These are phyloP conservation scores for Plenodomus biglobosus DNA, from an alignment of 2,329 filamentous ascomycete species.

Conservation along the genomic window DNA sequence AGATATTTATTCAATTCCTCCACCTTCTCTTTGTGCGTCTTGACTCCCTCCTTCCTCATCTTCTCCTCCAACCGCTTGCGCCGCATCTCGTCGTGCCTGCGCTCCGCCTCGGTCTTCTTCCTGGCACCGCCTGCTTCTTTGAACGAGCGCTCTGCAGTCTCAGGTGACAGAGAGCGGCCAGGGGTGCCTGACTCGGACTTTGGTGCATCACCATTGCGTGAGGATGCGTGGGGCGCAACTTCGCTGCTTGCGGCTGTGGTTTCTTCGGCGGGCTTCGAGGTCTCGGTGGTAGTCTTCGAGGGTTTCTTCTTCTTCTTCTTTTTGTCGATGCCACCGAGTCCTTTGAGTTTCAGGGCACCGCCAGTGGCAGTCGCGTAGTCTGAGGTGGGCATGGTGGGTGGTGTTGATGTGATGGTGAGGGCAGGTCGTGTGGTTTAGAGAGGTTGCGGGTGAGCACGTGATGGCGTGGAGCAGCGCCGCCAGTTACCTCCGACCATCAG, in stretches of 20 bases:
- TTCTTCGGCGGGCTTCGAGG: constrained; percentile 10
- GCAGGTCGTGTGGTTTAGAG: background rate
- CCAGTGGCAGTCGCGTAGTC: constrained; percentile 71
- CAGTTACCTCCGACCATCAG: background rate
- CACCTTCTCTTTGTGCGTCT: constrained; percentile 95
- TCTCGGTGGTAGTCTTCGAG: constrained; percentile 38
- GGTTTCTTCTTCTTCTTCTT: constrained; percentile 58
- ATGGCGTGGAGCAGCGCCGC: background rate
- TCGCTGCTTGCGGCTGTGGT: constrained; percentile 8
- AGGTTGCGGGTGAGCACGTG: background rate
- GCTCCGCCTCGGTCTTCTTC: constrained; percentile 82
- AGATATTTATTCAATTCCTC: constrained; percentile 95
- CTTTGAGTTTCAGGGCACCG: constrained; percentile 84
- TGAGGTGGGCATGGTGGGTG: constrained; percentile 64
- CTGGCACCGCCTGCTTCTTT: constrained; percentile 28
- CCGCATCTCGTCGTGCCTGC: constrained; percentile 75
- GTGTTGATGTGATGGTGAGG: background rate
- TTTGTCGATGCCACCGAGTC: constrained; percentile 65
- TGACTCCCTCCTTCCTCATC: constrained; percentile 80
- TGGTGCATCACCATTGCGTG: constrained; percentile 7
- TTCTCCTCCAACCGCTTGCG: constrained; percentile 81
- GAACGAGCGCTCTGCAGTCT: constrained; percentile 28
- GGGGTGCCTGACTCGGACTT: constrained; percentile 27
- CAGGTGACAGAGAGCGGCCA: constrained; percentile 40
- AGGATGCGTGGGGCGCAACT: constrained; percentile 20